Evolutionary conservation across 2,329 filamentous ascomycete species (phyloP).

Genomic region (Ilyonectria sp.): DNA sequence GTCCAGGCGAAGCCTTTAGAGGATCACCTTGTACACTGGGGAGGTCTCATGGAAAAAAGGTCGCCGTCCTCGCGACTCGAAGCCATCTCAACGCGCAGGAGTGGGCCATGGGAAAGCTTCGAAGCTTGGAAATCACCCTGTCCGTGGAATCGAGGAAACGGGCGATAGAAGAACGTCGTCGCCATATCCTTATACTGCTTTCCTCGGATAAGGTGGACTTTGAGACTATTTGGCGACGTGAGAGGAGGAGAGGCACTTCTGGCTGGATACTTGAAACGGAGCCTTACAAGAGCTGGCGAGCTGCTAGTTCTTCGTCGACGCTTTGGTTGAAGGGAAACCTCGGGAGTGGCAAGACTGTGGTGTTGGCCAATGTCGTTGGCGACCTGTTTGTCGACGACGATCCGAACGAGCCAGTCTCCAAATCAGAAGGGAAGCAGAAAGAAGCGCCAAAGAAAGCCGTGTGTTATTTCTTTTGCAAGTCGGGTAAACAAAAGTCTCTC

Average conservation of each 20-base stretch:
- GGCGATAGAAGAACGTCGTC: no score
- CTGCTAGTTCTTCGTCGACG: background rate
- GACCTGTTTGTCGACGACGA: background rate
- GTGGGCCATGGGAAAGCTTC: no score
- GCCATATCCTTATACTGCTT: background rate
- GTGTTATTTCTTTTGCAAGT: conserved; percentile 3
- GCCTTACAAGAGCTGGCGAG: background rate
- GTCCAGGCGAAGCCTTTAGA: background rate
- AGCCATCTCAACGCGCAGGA: no score
- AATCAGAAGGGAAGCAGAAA: background rate
- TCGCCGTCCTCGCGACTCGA: no score
- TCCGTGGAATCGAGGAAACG: no score
- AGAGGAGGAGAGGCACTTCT: background rate
- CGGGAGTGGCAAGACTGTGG: conserved; percentile 9
- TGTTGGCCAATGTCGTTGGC: conserved; percentile 1
- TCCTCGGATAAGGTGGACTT: background rate
- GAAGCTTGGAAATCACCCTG: no score
- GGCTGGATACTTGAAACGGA: background rate
- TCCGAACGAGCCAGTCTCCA: no score
- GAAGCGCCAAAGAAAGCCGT: no score
- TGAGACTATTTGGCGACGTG: conserved; percentile 4
- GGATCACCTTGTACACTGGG: background rate
- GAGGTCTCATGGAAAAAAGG: background rate
- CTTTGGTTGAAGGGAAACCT: background rate
- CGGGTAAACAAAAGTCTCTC: background rate